Conservation (phyloP, 345 rosid species). For the Sonneratia alba region DNA sequence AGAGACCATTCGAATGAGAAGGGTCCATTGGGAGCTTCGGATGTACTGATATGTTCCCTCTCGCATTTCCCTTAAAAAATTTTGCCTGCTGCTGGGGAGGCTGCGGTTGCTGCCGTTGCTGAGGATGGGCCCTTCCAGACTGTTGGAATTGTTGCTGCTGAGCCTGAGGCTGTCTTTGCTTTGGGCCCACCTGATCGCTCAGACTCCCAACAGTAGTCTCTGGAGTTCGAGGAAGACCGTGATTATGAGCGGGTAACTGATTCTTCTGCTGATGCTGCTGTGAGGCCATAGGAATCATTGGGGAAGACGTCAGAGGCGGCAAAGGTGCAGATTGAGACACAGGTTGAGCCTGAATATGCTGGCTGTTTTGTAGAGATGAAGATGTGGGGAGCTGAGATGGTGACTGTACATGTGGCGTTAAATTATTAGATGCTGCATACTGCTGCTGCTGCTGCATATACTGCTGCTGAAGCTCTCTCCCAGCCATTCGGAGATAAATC, state of each 20-base stretch:
- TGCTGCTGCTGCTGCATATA: constrained; percentile 37
- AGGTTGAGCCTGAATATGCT: constrained; percentile 57
- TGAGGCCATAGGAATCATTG: constrained; percentile 44
- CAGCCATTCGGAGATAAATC: constrained; percentile 49
- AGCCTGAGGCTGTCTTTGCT: constrained; percentile 72
- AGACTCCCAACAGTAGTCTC: constrained; percentile 49
- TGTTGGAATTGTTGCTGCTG: constrained; percentile 79
- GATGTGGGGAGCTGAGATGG: constrained; percentile 64
- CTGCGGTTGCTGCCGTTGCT: constrained; percentile 57
- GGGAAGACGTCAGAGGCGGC: constrained; percentile 44
- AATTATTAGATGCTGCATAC: constrained; percentile 44
- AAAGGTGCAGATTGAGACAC: constrained; percentile 46
- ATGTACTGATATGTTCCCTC: constrained; percentile 63
- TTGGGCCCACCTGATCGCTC: constrained; percentile 59
- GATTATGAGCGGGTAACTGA: constrained; percentile 52
- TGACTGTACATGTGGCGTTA: constrained; percentile 54
- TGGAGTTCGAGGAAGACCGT: constrained; percentile 47
- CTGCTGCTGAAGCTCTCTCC: constrained; percentile 72
- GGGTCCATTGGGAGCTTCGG: constrained; percentile 60
- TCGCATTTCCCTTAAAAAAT: constrained; percentile 64
- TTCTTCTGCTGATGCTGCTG: constrained; percentile 59
- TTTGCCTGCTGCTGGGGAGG: constrained; percentile 59
- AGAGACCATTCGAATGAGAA: constrained; percentile 63
- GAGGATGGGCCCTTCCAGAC: constrained; percentile 84
- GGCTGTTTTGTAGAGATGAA: constrained; percentile 54